A percentile compares a stretch with the other conserved stretches of the same genome.
Evolutionary conservation across 306 rosid genomes (phyloP).

Genomic region (Betula pendula): DNA sequence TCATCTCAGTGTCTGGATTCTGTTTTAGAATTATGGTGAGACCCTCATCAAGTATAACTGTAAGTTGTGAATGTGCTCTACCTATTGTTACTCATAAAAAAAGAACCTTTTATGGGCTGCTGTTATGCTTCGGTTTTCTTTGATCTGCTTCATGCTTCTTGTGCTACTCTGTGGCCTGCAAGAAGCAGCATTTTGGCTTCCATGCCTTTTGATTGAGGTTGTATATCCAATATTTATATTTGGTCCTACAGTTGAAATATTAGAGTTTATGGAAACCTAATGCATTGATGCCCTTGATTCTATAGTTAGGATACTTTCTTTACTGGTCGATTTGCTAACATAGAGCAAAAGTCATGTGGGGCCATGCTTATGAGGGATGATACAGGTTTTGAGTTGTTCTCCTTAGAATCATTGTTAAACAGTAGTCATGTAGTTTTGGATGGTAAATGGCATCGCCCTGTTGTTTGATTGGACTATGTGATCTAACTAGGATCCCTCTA

Average conservation of each 20-base stretch:
- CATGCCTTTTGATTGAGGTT: slow-evolving; percentile 9
- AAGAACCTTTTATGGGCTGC: too few relatives aligned
- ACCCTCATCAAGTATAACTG: neutral
- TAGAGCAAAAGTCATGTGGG: slow-evolving; percentile 8
- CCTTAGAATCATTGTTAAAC: slow-evolving; percentile 9
- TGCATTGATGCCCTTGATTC: slow-evolving; percentile 5
- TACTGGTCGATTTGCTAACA: neutral
- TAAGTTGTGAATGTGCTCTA: neutral
- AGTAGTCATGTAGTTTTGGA: neutral
- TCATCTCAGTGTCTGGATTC: neutral
- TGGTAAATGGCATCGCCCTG: neutral
- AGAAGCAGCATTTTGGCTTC: slow-evolving; percentile 17
- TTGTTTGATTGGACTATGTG: neutral
- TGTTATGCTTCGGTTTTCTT: too few relatives aligned
- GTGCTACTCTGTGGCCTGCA: neutral
- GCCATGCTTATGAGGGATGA: neutral
- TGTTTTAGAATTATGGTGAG: neutral
- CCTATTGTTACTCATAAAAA: neutral
- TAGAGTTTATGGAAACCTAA: slow-evolving; percentile 8
- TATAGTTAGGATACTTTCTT: slow-evolving; percentile 3
- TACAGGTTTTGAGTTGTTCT: slow-evolving; percentile 8
- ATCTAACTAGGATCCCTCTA: neutral
- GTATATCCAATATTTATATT: slow-evolving; percentile 10
- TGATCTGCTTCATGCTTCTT: neutral
- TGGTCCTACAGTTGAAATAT: slow-evolving; percentile 6